Evolutionary conservation across 495 filamentous ascomycete species (phyloP).

Genomic region (Glutinoglossum americanum): DNA sequence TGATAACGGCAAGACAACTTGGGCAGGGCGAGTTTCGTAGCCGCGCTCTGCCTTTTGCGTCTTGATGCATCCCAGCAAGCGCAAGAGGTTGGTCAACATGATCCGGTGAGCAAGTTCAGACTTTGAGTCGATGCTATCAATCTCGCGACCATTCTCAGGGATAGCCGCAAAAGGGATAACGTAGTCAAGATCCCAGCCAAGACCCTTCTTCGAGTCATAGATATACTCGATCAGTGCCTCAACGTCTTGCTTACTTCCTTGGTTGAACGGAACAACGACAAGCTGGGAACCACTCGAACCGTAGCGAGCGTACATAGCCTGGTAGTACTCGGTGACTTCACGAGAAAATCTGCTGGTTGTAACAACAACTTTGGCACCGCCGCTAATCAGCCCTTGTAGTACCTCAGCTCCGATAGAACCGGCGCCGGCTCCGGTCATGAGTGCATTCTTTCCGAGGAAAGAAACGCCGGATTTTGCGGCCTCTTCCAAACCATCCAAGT

Average conservation of each 20-base stretch:
- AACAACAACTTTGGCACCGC: constrained; percentile 87
- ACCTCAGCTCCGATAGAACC: constrained; percentile 98
- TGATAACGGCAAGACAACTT: constrained; percentile 87
- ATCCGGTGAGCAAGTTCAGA: constrained; percentile 96
- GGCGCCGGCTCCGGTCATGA: constrained; percentile 97
- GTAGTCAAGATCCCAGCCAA: constrained; percentile 95
- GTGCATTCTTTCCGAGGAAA: constrained; percentile 84
- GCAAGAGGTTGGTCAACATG: constrained; percentile 93
- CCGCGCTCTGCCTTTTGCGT: constrained; percentile 66
- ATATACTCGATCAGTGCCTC: constrained; percentile 86
- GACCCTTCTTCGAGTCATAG: constrained; percentile 87
- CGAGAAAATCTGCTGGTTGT: constrained; percentile 92
- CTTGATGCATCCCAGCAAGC: constrained; percentile 80
- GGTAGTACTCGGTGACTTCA: constrained; percentile 97
- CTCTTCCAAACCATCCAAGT: constrained; percentile 75
- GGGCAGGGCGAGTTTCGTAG: constrained; percentile 84
- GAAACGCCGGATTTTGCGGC: constrained; percentile 71
- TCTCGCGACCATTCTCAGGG: constrained; percentile 91
- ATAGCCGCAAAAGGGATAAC: constrained; percentile 95
- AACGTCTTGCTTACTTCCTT: constrained; percentile 93
- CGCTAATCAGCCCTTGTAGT: constrained; percentile 85
- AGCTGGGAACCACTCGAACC: constrained; percentile 88
- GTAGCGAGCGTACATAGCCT: constrained; percentile 89
- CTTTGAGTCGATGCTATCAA: constrained; percentile 91
- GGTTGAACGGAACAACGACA: constrained; percentile 96